Evolutionary conservation across 495 filamentous ascomycete species (phyloP).

Genomic region (Saxophila tyrrhenica): DNA sequence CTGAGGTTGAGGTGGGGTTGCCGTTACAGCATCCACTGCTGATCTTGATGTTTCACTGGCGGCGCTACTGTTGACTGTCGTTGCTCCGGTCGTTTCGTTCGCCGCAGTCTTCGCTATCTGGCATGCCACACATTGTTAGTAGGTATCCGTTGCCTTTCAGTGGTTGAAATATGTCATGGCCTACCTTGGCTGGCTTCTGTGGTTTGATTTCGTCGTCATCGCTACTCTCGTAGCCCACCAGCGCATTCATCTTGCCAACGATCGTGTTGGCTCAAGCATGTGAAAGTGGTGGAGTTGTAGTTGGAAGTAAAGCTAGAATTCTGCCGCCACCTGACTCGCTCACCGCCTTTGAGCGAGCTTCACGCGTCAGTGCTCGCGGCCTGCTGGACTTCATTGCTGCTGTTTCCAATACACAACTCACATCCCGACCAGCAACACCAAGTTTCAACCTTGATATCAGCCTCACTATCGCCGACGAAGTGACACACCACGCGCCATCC

Average conservation of each 20-base stretch:
- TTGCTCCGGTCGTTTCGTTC: background rate
- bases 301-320: no score
- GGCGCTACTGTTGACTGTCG: background rate
- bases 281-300: no score
- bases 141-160: constrained; percentile 17
- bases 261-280: no score
- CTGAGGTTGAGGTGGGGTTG: no score
- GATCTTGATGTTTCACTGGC: no score
- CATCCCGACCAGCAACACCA: background rate
- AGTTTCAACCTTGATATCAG: no score
- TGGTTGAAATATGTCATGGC: background rate
- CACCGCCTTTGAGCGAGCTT: background rate
- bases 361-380: constrained; percentile 8
- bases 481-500: no score
- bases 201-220: constrained; percentile 47
- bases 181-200: constrained; percentile 21
- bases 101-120: constrained; percentile 11
- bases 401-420: background rate
- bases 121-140: constrained; percentile 17
- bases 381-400: background rate
- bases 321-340: background rate
- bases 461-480: no score
- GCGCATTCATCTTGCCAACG: constrained; percentile 44
- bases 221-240: constrained; percentile 66
- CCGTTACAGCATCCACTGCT: no score